phyloP scores from a whole-genome alignment of 495 filamentous ascomycete genomes.

The Penicillium ochrochloron region DNA sequence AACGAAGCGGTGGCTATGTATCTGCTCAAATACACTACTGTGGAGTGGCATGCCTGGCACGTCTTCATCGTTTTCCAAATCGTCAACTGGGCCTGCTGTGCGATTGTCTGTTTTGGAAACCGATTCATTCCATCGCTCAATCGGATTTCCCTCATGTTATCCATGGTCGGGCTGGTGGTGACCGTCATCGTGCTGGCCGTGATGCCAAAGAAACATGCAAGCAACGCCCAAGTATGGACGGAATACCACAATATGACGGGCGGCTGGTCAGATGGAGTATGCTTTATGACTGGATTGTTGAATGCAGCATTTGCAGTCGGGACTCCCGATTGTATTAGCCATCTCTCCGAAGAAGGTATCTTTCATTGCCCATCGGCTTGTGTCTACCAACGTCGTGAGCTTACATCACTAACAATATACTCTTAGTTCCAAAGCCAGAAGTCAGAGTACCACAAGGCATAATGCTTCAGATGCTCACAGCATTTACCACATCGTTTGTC shows the following conservation, averaged over 20 bases:
- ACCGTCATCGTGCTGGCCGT: constrained; percentile 71
- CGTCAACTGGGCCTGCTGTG: constrained; percentile 65
- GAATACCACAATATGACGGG: constrained; percentile 67
- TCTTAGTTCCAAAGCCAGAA: constrained; percentile 31
- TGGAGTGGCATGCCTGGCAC: constrained; percentile 66
- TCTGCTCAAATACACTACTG: constrained; percentile 62
- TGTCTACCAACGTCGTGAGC: background rate
- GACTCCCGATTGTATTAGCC: constrained; percentile 70
- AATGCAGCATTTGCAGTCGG: constrained; percentile 81
- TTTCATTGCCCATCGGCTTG: background rate
- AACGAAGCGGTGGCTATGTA: constrained; percentile 74
- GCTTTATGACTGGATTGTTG: constrained; percentile 72
- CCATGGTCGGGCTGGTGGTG: constrained; percentile 64
- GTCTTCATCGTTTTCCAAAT: constrained; percentile 72
- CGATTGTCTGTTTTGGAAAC: constrained; percentile 69
- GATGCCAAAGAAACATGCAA: constrained; percentile 69
- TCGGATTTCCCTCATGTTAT: constrained; percentile 63
- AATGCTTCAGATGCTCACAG: constrained; percentile 59
- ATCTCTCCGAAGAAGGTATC: constrained; percentile 71
- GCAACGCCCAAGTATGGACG: constrained; percentile 62
- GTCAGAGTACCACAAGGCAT: constrained; percentile 49
- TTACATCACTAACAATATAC: background rate
- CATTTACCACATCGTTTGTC: constrained; percentile 55
- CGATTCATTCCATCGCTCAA: constrained; percentile 65
- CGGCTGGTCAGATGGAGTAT: constrained; percentile 66